phyloP scores from a whole-genome alignment of 164 flowering plant species.

The Berberis thunbergii region DNA sequence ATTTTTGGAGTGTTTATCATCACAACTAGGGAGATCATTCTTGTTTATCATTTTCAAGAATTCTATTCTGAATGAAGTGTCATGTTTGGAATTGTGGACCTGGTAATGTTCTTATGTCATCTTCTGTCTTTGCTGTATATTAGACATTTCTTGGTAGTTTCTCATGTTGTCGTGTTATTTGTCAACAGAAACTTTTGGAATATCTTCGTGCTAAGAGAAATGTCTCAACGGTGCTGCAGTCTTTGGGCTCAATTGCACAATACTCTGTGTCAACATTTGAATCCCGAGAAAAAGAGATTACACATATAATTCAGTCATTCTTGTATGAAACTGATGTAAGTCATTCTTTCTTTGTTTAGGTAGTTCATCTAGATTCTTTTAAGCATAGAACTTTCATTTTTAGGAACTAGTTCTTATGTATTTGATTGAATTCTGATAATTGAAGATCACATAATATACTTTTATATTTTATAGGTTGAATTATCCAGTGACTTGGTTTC shows the following conservation, averaged over 20 bases:
- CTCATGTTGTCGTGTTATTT: constrained; percentile 1
- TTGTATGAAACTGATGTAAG: constrained; percentile 32
- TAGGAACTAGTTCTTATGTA: neutral
- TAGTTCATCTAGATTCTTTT: neutral
- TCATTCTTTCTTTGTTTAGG: neutral
- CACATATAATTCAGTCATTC: constrained; percentile 30
- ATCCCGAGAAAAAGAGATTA: constrained; percentile 37
- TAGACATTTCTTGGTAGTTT: neutral
- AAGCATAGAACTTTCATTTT: neutral
- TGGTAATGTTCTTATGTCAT: neutral
- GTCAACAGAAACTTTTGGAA: constrained; percentile 60
- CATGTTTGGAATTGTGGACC: neutral
- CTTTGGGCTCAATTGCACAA: constrained; percentile 78
- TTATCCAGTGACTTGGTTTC: constrained; percentile 14
- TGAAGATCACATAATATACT: neutral
- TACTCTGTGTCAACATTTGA: constrained; percentile 46
- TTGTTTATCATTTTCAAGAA: neutral
- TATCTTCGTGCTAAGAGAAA: constrained; percentile 43
- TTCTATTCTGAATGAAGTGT: neutral
- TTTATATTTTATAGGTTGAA: constrained; percentile 25
- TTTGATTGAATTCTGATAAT: no score
- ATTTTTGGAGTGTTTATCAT: neutral
- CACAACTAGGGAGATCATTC: neutral
- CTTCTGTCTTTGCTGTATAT: neutral
- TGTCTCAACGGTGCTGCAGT: constrained; percentile 69